Percentiles rank a stretch among this genome's conserved stretches.
These are phyloP conservation scores for Pseudopithomyces chartarum DNA, from an alignment of 2,329 filamentous ascomycete species.

Conservation along the genomic window DNA sequence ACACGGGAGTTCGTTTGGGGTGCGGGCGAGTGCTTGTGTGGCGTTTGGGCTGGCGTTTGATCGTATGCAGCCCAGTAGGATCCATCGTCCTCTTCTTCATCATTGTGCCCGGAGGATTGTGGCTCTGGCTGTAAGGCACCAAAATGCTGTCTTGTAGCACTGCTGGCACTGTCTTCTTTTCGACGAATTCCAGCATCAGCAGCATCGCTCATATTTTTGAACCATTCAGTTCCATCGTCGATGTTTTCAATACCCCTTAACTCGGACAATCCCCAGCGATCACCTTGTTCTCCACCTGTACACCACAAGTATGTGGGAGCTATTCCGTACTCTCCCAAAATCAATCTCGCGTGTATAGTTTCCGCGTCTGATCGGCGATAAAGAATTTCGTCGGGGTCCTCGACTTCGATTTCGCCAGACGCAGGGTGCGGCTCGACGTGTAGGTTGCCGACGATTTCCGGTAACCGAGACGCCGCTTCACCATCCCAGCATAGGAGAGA, in stretches of 20 bases:
- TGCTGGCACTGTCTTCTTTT: conserved; percentile 29
- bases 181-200: conserved; percentile 55
- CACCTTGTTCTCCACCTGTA: conserved; percentile 65
- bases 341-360: conserved; percentile 71
- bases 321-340: conserved; percentile 65
- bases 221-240: conserved; percentile 62
- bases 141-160: conserved; percentile 13
- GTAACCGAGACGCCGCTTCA: conserved; percentile 61
- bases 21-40: conserved; percentile 64
- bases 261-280: conserved; percentile 76
- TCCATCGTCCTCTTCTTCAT: conserved; percentile 73
- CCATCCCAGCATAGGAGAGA: conserved; percentile 72
- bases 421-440: conserved; percentile 78
- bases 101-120: conserved; percentile 38
- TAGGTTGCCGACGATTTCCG: conserved; percentile 65
- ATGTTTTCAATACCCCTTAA: conserved; percentile 63
- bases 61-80: conserved; percentile 84
- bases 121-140: conserved; percentile 16
- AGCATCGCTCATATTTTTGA: conserved; percentile 64
- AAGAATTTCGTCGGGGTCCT: conserved; percentile 65
- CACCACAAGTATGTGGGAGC: conserved; percentile 73
- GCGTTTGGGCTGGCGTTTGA: conserved; percentile 61
- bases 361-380: conserved; percentile 76
- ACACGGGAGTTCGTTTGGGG: conserved; percentile 51
- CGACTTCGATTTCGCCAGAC: conserved; percentile 78